phyloP scores from a whole-genome alignment of 2,329 filamentous ascomycete species.

The Penicillium sp. region DNA sequence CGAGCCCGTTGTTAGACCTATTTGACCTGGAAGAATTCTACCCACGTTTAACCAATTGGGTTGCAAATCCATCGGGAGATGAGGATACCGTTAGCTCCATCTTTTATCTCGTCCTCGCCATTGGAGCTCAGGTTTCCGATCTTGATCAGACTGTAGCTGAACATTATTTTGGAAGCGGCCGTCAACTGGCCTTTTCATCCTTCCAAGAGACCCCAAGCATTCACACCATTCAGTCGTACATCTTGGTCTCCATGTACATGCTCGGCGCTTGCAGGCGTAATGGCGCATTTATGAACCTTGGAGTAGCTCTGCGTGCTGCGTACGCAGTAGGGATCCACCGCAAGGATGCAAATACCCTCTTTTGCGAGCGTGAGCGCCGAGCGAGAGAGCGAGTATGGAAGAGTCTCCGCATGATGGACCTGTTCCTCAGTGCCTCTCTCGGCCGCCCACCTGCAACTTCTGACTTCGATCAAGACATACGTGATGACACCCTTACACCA shows the following conservation, averaged over 20 bases:
- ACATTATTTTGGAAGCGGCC: constrained; percentile 47
- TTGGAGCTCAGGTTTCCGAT: constrained; percentile 46
- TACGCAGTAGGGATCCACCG: constrained; percentile 53
- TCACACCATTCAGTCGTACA: constrained; percentile 51
- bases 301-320: constrained; percentile 50
- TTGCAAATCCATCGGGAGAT: constrained; percentile 35
- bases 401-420: constrained; percentile 50
- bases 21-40: constrained; percentile 47
- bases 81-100: constrained; percentile 47
- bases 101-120: constrained; percentile 51
- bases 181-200: constrained; percentile 44
- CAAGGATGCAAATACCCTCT: constrained; percentile 51
- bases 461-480: constrained; percentile 46
- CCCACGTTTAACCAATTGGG: constrained; percentile 39
- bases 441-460: constrained; percentile 53
- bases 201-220: constrained; percentile 50
- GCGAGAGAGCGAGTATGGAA: constrained; percentile 52
- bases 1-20: constrained; percentile 48
- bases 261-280: constrained; percentile 51
- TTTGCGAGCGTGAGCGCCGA: constrained; percentile 41
- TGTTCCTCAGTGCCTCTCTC: constrained; percentile 51
- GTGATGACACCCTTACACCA: constrained; percentile 34
- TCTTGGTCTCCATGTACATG: constrained; percentile 52
- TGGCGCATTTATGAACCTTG: constrained; percentile 52
- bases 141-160: constrained; percentile 44